phyloP scores from a whole-genome alignment of 202 grass and related monocot genomes.

The Setaria italica region DNA sequence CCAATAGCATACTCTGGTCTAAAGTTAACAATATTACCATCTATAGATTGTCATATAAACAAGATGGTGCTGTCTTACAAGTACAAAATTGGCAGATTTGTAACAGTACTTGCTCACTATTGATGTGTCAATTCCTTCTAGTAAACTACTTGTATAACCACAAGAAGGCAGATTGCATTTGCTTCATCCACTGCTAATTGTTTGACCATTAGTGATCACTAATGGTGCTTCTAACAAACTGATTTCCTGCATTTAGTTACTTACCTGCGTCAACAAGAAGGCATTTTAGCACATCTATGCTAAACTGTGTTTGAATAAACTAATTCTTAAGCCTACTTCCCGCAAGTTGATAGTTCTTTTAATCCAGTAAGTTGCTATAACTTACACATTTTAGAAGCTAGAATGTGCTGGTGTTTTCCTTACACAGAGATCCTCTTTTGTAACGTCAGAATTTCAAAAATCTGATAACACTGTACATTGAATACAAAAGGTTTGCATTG shows the following conservation, averaged over 20 bases:
- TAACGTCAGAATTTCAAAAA: not conserved
- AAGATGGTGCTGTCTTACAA: not conserved
- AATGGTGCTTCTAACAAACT: not conserved
- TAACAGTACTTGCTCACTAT: not conserved
- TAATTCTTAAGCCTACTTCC: not conserved
- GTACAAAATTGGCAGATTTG: not conserved
- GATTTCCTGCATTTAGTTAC: conserved; percentile 3
- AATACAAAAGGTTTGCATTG: not conserved
- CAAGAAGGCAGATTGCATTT: conserved; percentile 14
- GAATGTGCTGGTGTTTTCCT: not conserved
- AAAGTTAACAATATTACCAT: too few species aligned
- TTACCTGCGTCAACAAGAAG: conserved; percentile 2
- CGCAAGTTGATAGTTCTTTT: not conserved
- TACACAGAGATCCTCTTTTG: not conserved
- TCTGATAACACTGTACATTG: not conserved
- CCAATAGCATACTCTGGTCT: too few species aligned
- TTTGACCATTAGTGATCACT: not conserved
- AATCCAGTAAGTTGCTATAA: not conserved
- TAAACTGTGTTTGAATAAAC: not conserved
- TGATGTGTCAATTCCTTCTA: conserved; percentile 5
- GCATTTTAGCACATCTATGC: not conserved
- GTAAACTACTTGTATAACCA: not conserved
- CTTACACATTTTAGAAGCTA: conserved; percentile 20
- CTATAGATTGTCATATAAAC: not conserved
- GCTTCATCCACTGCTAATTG: not conserved